Evolutionary conservation across 2,329 filamentous ascomycete species (phyloP), one percentile per base, ranked within the genome.

Genomic region (Pestalotiopsis sp.): DNA sequence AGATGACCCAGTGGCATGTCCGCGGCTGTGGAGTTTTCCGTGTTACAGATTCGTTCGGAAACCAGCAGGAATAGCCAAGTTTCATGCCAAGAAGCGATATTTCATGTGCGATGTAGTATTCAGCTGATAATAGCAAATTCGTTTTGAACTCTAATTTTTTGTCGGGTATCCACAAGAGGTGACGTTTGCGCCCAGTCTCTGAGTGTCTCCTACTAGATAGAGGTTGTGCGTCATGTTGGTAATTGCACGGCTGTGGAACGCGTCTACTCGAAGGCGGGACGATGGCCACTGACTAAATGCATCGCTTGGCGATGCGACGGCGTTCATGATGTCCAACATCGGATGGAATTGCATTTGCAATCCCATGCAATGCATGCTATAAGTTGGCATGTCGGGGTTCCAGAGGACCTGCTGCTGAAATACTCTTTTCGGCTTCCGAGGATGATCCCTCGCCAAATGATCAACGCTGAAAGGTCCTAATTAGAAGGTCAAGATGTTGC

Each of bases 41-140:
- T 73, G 73, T 74, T 72, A 65, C 72, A 74, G 69, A 69, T 69
- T 71, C 67, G 67, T 62, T 68, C 70, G 36, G 70, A 67, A 68
- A 66, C 68, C 65, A 56, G 11, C 65, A 59, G 23, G 27, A 56
- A 25, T 57, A 41, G n/a, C 13, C 49, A n/a, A 27, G 63, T 65
- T 65, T 65, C 63, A 65, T 65, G 63, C 63, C 63, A 65, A 64
- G 61, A 62, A 45, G n/a, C 41, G 25, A 65, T 25, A 57, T 45
- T 56, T 40, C 20, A 23, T 41, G 17, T n/a, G 25, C 20, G 25
- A 40, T 14, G 40, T 59, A 31, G 40, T 49, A 40, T 52, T 65
- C 40, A 52, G 40, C 25, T 38, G 27, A 38, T 17, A 13, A 49
- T 23, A 52, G 20, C 60, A 12, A 25, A 23, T 52, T 40, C 23